Conservation (phyloP, 2,329 filamentous ascomycete species). For the Stagonosporopsis chrysanthemi region DNA sequence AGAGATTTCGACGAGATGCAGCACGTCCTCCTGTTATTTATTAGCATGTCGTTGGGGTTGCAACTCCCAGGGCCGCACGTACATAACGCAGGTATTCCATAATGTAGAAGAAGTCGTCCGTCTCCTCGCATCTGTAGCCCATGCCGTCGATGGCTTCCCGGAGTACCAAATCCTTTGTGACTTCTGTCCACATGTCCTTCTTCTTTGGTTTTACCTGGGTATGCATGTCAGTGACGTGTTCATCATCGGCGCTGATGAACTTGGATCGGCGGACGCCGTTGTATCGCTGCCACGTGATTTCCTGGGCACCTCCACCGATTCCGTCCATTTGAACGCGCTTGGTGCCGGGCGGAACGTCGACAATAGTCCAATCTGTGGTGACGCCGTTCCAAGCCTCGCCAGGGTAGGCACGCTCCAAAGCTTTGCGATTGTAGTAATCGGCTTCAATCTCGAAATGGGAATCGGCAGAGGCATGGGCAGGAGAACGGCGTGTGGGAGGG, state of each 20-base stretch:
- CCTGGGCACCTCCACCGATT: constrained; percentile 74
- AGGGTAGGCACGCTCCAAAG: constrained; percentile 70
- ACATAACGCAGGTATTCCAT: constrained; percentile 90
- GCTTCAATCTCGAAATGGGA: constrained; percentile 62
- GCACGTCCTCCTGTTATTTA: constrained; percentile 76
- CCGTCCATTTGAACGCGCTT: constrained; percentile 85
- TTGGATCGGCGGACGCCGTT: constrained; percentile 78
- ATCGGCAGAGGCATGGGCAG: constrained; percentile 42
- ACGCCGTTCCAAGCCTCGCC: constrained; percentile 78
- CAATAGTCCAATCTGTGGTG: constrained; percentile 79
- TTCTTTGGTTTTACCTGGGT: constrained; percentile 49
- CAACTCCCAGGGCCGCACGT: constrained; percentile 54
- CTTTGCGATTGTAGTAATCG: constrained; percentile 72
- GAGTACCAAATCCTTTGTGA: constrained; percentile 89
- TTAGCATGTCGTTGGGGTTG: constrained; percentile 19
- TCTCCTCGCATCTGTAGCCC: constrained; percentile 91
- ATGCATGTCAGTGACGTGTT: constrained; percentile 55
- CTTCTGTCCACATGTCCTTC: constrained; percentile 86
- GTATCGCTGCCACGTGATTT: constrained; percentile 80
- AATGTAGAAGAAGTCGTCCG: constrained; percentile 87
- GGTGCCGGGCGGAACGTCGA: constrained; percentile 85
- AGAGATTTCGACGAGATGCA: constrained; percentile 81
- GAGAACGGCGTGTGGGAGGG: constrained; percentile 54
- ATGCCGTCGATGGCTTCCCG: constrained; percentile 84
- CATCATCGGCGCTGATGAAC: constrained; percentile 73